Evolutionary conservation across 1,284 basidiomycete genomes (phyloP).

Genomic region (Moesziomyces sp.): DNA sequence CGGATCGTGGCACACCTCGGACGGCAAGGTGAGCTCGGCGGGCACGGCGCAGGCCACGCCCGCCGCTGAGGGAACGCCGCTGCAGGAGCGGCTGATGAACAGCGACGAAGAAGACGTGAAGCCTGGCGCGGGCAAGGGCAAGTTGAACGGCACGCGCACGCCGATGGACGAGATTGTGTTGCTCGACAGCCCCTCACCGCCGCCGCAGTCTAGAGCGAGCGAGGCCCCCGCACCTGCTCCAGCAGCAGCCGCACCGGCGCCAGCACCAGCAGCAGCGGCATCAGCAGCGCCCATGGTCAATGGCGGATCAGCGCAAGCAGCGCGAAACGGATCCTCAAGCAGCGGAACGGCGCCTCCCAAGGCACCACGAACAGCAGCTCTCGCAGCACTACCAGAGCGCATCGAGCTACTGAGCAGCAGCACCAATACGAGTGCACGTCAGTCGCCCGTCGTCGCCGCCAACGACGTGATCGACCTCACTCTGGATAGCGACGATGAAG

Average conservation of each 20-base stretch:
- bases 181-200: slow-evolving; percentile 42
- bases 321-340: slow-evolving; percentile 7
- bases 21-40: slow-evolving; percentile 75
- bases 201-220: slow-evolving; percentile 2
- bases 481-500: slow-evolving; percentile 47
- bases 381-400: slow-evolving; percentile 17
- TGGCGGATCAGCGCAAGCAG: not conserved
- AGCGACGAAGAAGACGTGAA: slow-evolving; percentile 25
- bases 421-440: slow-evolving; percentile 17
- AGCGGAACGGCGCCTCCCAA: not conserved
- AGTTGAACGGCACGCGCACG: slow-evolving; percentile 8
- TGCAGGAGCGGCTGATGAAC: slow-evolving; percentile 7
- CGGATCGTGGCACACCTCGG: slow-evolving; percentile 92
- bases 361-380: not conserved
- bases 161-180: slow-evolving; percentile 30
- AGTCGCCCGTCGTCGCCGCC: slow-evolving; percentile 16
- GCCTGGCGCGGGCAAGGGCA: slow-evolving; percentile 3
- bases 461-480: slow-evolving; percentile 47
- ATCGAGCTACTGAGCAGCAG: slow-evolving; percentile 35
- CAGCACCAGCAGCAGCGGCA: not conserved
- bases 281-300: not conserved
- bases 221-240: not conserved
- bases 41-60: slow-evolving; percentile 20
- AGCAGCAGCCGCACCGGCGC: slow-evolving; percentile 2
- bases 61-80: slow-evolving; percentile 12